A percentile compares a stretch with the other conserved stretches of the same genome.
Evolutionary conservation across 2,329 filamentous ascomycete genomes (phyloP).

Genomic region (Chrysoporthe austroafricana): DNA sequence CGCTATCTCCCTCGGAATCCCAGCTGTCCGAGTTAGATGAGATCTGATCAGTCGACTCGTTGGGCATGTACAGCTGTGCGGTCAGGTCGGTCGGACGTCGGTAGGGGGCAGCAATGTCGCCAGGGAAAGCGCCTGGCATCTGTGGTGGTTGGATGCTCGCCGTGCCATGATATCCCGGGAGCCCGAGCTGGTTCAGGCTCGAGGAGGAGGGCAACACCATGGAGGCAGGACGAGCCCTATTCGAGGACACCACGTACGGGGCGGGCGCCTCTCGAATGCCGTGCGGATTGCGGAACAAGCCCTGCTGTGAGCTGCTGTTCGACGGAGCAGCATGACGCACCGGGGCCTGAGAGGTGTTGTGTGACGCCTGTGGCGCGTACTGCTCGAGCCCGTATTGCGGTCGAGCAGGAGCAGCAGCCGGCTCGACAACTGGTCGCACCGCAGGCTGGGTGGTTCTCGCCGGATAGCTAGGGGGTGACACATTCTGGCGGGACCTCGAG

Average conservation of each 20-base stretch:
- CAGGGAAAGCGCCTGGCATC: conserved; percentile 27
- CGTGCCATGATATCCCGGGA: conserved; percentile 4
- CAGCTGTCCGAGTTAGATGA: conserved; percentile 23
- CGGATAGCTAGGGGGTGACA: conserved; percentile 7
- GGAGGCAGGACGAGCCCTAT: conserved; percentile 9
- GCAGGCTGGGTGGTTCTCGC: conserved; percentile 16
- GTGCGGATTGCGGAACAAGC: conserved; percentile 27
- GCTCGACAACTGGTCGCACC: conserved; percentile 10
- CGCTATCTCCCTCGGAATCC: conserved; percentile 29
- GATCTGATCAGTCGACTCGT: conserved; percentile 20
- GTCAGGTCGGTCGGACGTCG: conserved; percentile 26
- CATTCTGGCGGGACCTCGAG: conserved; percentile 16
- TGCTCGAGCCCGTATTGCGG: conserved; percentile 21
- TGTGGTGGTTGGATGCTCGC: conserved; percentile 1
- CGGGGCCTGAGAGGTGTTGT: conserved; percentile 15
- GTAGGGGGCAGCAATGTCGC: conserved; percentile 23
- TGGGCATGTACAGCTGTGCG: conserved; percentile 22
- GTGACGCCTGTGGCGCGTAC: conserved; percentile 17
- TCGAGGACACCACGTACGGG: conserved; percentile 15
- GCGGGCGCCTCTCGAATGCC: conserved; percentile 25
- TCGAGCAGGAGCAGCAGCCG: conserved; percentile 14
- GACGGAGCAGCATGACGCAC: conserved; percentile 8
- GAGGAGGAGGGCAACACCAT: conserved; percentile 16
- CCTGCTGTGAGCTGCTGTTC: conserved; percentile 19
- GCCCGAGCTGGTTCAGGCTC: background rate